Conservation (phyloP, 441 rosid species). For the Syzygium malaccense region DNA sequence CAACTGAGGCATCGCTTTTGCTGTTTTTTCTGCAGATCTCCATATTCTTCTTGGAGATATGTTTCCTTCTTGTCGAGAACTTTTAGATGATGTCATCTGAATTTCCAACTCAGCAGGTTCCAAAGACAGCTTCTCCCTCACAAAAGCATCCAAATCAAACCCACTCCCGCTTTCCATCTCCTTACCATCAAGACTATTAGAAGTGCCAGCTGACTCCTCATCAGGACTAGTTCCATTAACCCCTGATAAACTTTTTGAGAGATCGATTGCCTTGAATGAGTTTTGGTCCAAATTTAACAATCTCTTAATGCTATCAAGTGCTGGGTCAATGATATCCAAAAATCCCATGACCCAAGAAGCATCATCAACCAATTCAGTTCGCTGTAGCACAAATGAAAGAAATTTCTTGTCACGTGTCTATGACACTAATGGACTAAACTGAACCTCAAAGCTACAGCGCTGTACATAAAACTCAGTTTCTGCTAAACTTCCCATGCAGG, state of each 20-base stretch:
- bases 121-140: constrained; percentile 41
- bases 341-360: constrained; percentile 87
- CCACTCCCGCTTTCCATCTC: constrained; percentile 23
- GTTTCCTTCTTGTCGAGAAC: constrained; percentile 10
- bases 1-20: background rate
- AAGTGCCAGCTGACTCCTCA: constrained; percentile 2
- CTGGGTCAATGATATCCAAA: constrained; percentile 79
- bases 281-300: constrained; percentile 60
- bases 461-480: background rate
- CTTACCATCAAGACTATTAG: constrained; percentile 22
- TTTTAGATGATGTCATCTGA: constrained; percentile 19
- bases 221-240: constrained; percentile 15
- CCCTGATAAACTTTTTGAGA: constrained; percentile 14
- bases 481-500: background rate
- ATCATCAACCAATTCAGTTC: constrained; percentile 93
- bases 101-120: constrained; percentile 53
- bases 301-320: constrained; percentile 77
- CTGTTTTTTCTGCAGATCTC: constrained; percentile 24
- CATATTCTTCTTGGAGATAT: constrained; percentile 28
- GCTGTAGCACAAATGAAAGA: constrained; percentile 28
- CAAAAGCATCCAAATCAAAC: constrained; percentile 59
- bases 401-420: background rate
- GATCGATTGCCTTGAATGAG: constrained; percentile 22
- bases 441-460: background rate
- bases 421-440: background rate